These are phyloP conservation scores for Urostyla sp. DNA, from an alignment of 73 alveolate genomes.

Conservation along the genomic window DNA sequence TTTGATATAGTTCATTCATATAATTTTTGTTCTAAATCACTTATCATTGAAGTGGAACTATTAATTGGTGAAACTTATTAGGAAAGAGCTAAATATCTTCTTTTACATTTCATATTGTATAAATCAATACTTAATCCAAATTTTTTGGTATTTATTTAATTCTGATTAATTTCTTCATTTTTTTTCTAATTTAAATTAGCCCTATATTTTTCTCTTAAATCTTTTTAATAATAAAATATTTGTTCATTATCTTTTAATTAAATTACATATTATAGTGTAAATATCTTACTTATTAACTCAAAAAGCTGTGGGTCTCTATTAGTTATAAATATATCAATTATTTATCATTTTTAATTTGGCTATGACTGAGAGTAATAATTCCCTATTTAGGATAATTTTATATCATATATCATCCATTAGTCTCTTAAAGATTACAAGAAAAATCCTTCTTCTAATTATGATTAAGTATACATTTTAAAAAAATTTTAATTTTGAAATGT, in stretches of 20 bases:
- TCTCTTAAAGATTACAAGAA: conserved; percentile 11
- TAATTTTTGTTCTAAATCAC: conserved; percentile 16
- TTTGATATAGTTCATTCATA: not conserved
- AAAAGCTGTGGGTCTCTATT: not conserved
- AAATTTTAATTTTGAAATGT: not conserved
- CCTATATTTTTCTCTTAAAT: too few relatives aligned
- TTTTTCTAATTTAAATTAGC: conserved; percentile 9
- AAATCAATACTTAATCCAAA: not conserved
- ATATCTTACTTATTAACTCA: too few relatives aligned
- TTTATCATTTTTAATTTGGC: not conserved
- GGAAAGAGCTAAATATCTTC: not conserved
- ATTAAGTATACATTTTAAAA: conserved; percentile 1
- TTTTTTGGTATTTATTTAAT: not conserved
- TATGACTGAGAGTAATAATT: too few relatives aligned
- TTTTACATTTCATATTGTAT: conserved; percentile 6
- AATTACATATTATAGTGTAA: too few relatives aligned
- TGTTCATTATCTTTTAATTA: too few relatives aligned
- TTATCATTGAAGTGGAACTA: not conserved
- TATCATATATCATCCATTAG: conserved; percentile 11
- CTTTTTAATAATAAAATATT: too few relatives aligned
- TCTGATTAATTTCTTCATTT: not conserved
- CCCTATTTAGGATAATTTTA: not conserved
- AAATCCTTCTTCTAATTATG: conserved; percentile 36
- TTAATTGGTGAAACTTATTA: conserved; percentile 21
- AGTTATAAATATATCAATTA: not conserved